phyloP scores from a whole-genome alignment of 2,329 filamentous ascomycete species.

The Pezicula radicicola region DNA sequence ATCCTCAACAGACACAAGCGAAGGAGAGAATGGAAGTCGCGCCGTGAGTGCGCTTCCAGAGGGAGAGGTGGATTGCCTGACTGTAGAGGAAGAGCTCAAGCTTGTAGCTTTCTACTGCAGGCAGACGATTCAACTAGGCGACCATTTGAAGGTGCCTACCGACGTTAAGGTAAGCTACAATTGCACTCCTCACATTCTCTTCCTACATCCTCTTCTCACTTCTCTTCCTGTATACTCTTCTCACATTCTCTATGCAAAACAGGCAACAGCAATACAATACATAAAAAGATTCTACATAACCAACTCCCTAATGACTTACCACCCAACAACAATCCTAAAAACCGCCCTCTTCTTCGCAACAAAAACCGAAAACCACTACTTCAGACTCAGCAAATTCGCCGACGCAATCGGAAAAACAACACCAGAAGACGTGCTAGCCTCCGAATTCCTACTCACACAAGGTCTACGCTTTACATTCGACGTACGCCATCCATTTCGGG shows the following conservation, averaged over 20 bases:
- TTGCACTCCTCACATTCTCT: not conserved
- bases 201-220: too few species aligned
- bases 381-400: slow-evolving; percentile 56
- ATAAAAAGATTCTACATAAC: slow-evolving; percentile 93
- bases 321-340: slow-evolving; percentile 83
- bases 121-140: slow-evolving; percentile 53
- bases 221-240: too few species aligned
- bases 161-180: slow-evolving; percentile 50
- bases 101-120: slow-evolving; percentile 78
- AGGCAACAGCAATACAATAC: slow-evolving; percentile 49
- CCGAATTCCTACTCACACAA: slow-evolving; percentile 90
- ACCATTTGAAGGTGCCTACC: slow-evolving; percentile 57
- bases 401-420: slow-evolving; percentile 68
- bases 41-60: slow-evolving; percentile 17
- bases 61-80: slow-evolving; percentile 72
- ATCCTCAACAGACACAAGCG: slow-evolving; percentile 26
- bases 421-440: slow-evolving; percentile 79
- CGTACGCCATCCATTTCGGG: slow-evolving; percentile 85
- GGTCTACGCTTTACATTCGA: slow-evolving; percentile 92
- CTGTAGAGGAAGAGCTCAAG: slow-evolving; percentile 75
- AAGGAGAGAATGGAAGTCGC: slow-evolving; percentile 29
- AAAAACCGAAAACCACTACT: slow-evolving; percentile 84
- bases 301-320: slow-evolving; percentile 95
- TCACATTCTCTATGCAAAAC: not conserved
- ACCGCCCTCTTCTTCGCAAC: slow-evolving; percentile 90